Evolutionary conservation across 148 eudicot genomes (phyloP).

Genomic region (Fallopia convolvulus): DNA sequence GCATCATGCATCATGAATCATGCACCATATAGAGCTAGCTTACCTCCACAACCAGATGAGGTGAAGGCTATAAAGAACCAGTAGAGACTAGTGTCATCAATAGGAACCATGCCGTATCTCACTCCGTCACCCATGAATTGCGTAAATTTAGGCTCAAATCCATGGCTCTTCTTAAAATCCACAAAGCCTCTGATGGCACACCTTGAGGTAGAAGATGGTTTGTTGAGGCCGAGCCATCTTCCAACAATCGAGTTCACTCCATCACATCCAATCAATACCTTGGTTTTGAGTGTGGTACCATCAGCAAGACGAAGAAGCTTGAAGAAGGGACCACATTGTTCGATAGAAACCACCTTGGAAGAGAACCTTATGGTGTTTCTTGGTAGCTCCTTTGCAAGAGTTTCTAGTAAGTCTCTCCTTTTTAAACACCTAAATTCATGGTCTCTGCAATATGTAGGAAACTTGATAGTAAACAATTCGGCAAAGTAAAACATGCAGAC

Average conservation of each 20-base stretch:
- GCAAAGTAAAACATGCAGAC: neutral
- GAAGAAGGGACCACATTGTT: constrained; percentile 21
- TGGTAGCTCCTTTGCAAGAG: constrained; percentile 48
- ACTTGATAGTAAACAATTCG: neutral
- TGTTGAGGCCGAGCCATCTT: constrained; percentile 16
- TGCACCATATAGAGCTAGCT: neutral
- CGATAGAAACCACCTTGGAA: constrained; percentile 17
- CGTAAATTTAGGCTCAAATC: constrained; percentile 8
- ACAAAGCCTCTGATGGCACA: constrained; percentile 15
- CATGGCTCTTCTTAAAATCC: constrained; percentile 15
- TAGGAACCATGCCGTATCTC: constrained; percentile 15
- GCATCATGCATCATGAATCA: too few relatives aligned
- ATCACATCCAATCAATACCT: constrained; percentile 27
- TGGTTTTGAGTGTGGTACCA: constrained; percentile 40
- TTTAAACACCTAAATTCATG: constrained; percentile 23
- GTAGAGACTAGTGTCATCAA: constrained; percentile 15
- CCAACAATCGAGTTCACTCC: constrained; percentile 24
- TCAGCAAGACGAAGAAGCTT: constrained; percentile 51
- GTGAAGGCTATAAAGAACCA: constrained; percentile 10
- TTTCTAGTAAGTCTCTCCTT: constrained; percentile 35
- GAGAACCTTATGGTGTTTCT: constrained; percentile 20
- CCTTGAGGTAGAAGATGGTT: neutral
- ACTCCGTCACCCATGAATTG: constrained; percentile 8
- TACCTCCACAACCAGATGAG: neutral
- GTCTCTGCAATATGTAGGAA: neutral